Percentiles rank a stretch among this genome's conserved stretches.
Conservation (phyloP, 2,329 filamentous ascomycete species). For the Cadophora sp. region DNA sequence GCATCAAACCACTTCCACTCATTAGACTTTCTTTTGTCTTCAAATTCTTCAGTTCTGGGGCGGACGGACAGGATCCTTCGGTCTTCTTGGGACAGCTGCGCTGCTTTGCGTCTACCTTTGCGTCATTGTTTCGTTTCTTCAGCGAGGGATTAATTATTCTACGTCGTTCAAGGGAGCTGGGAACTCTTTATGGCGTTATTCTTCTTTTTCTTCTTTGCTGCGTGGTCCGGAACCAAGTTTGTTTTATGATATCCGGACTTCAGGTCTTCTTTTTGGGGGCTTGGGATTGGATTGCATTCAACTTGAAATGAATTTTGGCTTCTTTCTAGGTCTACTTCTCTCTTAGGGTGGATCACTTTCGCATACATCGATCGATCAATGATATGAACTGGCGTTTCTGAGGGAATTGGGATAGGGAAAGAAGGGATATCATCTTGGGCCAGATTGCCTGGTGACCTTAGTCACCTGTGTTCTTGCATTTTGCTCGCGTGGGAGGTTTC, state of each 20-base stretch:
- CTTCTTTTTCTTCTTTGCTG: background rate
- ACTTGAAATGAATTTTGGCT: background rate
- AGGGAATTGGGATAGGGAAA: background rate
- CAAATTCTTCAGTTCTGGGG: constrained; percentile 9
- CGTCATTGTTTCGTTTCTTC: constrained; percentile 1
- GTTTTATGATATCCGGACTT: constrained; percentile 15
- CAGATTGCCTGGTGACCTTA: constrained; percentile 7
- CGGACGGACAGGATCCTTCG: constrained; percentile 22
- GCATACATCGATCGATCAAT: background rate
- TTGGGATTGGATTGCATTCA: background rate
- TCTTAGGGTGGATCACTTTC: background rate
- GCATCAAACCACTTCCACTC: constrained; percentile 27
- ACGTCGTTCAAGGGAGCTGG: background rate
- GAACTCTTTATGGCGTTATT: constrained; percentile 12
- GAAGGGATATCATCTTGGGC: constrained; percentile 9
- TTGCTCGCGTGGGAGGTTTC: background rate
- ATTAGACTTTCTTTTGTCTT: constrained; percentile 33
- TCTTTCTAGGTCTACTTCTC: background rate
- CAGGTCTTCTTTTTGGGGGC: background rate
- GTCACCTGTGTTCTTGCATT: background rate
- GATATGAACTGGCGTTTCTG: constrained; percentile 8
- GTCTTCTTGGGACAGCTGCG: constrained; percentile 13
- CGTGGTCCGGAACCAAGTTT: constrained; percentile 2
- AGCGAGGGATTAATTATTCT: background rate
- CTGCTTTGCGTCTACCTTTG: constrained; percentile 15